phyloP scores from a whole-genome alignment of 441 rosid genomes.

The Melastoma candidum region DNA sequence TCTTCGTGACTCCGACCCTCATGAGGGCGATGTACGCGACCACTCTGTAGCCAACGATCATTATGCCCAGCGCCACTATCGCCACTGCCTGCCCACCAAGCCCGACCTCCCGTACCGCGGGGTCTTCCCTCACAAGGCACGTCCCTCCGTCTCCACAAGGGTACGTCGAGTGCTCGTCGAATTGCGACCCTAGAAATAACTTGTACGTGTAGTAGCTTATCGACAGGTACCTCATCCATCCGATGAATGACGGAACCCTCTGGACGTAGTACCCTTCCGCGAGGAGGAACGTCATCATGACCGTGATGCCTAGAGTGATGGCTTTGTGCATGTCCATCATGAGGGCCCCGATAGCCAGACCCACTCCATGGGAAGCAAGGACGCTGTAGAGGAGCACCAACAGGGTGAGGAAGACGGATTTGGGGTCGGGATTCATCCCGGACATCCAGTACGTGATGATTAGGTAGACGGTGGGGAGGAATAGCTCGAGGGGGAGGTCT shows the following conservation, averaged over 20 bases:
- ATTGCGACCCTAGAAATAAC: conserved; percentile 23
- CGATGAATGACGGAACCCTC: conserved; percentile 26
- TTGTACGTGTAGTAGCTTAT: conserved; percentile 25
- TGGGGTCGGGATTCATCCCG: conserved; percentile 16
- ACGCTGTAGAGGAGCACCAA: conserved; percentile 23
- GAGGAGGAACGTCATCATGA: conserved; percentile 23
- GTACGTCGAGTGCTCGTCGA: not conserved
- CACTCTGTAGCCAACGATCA: conserved; percentile 26
- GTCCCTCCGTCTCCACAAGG: conserved; percentile 10
- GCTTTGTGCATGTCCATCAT: conserved; percentile 28
- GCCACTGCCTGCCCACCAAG: conserved; percentile 18
- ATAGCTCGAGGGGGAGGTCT: conserved; percentile 27
- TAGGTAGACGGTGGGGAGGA: conserved; percentile 21
- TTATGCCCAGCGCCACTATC: conserved; percentile 23
- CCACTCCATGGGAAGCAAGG: conserved; percentile 21
- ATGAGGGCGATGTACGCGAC: conserved; percentile 29
- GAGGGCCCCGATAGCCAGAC: conserved; percentile 23
- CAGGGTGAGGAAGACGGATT: conserved; percentile 14
- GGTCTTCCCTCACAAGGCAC: conserved; percentile 10
- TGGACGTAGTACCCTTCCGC: conserved; percentile 28
- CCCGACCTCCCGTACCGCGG: conserved; percentile 11
- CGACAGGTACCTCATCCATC: conserved; percentile 25
- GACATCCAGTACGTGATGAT: conserved; percentile 21
- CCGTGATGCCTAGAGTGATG: conserved; percentile 19
- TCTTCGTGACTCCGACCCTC: conserved; percentile 13